phyloP scores from a whole-genome alignment of 768 basidiomycete species.

The Psilocybe cyanescens region DNA sequence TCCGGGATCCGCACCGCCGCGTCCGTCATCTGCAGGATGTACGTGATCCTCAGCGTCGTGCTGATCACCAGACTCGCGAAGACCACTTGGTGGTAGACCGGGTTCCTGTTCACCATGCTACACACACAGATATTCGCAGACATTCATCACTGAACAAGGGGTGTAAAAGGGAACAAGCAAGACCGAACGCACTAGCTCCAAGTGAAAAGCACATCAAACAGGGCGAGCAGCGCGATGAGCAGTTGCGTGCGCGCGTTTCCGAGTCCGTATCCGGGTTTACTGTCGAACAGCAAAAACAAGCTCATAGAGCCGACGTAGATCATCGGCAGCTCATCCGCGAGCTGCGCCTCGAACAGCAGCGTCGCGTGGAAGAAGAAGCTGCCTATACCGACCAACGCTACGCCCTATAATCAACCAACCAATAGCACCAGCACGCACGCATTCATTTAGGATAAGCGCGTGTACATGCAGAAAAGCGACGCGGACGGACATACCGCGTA shows the following conservation, averaged over 20 bases:
- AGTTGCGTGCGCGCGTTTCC: constrained; percentile 38
- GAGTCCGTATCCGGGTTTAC: constrained; percentile 51
- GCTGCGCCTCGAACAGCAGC: constrained; percentile 73
- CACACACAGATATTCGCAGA: neutral
- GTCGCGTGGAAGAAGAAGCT: constrained; percentile 83
- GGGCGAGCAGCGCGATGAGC: constrained; percentile 39
- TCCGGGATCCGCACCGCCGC: constrained; percentile 42
- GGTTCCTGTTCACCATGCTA: constrained; percentile 72
- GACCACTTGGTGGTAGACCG: constrained; percentile 78
- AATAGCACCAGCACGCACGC: too few relatives aligned
- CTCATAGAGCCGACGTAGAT: constrained; percentile 70
- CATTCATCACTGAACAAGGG: constrained; percentile 5
- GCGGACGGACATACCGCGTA: constrained; percentile 35
- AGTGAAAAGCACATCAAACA: constrained; percentile 67
- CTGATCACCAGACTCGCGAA: constrained; percentile 64
- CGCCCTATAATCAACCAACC: constrained; percentile 44
- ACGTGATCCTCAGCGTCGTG: constrained; percentile 49
- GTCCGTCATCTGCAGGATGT: constrained; percentile 53
- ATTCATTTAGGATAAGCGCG: neutral
- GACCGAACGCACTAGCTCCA: constrained; percentile 69
- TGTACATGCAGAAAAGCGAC: neutral
- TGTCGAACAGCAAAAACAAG: constrained; percentile 64
- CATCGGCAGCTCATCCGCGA: constrained; percentile 86
- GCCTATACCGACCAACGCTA: constrained; percentile 73
- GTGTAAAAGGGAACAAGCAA: neutral